Conservation (phyloP, 768 basidiomycete species). For the Rhodotorula diobovata region DNA sequence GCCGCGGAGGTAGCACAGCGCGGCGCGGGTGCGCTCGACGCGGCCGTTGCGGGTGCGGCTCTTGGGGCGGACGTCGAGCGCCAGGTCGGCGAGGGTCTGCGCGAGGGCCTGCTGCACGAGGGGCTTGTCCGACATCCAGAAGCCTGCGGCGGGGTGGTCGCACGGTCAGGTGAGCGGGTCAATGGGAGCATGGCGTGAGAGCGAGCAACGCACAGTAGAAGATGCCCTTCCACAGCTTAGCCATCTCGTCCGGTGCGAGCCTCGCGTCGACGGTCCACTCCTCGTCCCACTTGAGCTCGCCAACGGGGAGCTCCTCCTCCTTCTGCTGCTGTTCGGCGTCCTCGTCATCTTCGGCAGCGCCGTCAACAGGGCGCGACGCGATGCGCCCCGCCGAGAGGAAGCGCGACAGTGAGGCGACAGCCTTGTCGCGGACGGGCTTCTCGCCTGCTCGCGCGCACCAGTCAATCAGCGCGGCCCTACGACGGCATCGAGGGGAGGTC, state of each 20-base stretch:
- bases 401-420: slow-evolving; percentile 67
- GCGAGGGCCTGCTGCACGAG: slow-evolving; percentile 90
- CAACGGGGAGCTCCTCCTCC: slow-evolving; percentile 27
- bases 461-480: background rate
- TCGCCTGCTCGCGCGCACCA: slow-evolving; percentile 50
- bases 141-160: slow-evolving; percentile 58
- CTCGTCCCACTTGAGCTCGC: slow-evolving; percentile 36
- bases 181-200: background rate
- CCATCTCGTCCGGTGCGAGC: slow-evolving; percentile 70
- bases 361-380: background rate
- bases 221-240: slow-evolving; percentile 93
- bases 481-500: background rate
- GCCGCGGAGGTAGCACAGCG: slow-evolving; percentile 72
- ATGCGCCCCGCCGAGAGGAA: slow-evolving; percentile 62
- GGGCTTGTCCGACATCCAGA: slow-evolving; percentile 99
- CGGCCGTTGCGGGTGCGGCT: slow-evolving; percentile 26
- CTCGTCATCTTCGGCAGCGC: background rate
- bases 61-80: slow-evolving; percentile 60
- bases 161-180: background rate
- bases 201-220: slow-evolving; percentile 71
- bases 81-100: slow-evolving; percentile 71
- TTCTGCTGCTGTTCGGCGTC: slow-evolving; percentile 13
- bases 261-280: slow-evolving; percentile 55
- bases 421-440: slow-evolving; percentile 86
- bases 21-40: slow-evolving; percentile 46